A percentile compares a stretch with the other conserved stretches of the same genome.
Conservation (phyloP, 352 stramenopile genomes). For the Phytophthora aleatoria region DNA sequence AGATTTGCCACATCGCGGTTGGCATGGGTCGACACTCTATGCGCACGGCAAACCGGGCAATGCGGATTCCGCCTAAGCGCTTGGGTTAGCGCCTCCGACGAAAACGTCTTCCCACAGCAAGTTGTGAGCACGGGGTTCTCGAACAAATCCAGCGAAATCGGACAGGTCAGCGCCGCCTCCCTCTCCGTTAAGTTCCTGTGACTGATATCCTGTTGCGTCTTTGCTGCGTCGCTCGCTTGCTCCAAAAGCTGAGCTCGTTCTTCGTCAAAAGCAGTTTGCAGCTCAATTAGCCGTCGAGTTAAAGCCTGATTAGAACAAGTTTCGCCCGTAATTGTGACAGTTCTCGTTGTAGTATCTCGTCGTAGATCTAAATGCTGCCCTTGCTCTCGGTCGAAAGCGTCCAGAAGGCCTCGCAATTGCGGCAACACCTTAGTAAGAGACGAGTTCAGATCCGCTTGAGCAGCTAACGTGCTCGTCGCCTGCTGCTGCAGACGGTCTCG, state of each 20-base stretch:
- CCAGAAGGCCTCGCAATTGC: conserved; percentile 14
- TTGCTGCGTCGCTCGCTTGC: conserved; percentile 15
- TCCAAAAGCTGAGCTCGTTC: conserved; percentile 24
- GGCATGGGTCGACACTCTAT: conserved; percentile 8
- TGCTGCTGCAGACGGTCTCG: conserved; percentile 15
- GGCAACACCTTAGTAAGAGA: conserved; percentile 18
- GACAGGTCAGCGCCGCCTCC: conserved; percentile 25
- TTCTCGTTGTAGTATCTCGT: not conserved
- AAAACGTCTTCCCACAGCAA: conserved; percentile 37
- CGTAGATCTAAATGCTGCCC: not conserved
- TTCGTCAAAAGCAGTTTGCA: conserved; percentile 14
- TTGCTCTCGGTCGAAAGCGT: conserved; percentile 24
- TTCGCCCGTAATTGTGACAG: conserved; percentile 1
- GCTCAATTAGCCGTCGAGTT: conserved; percentile 6
- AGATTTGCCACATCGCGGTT: conserved; percentile 27
- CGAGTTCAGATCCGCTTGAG: conserved; percentile 9
- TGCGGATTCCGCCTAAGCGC: conserved; percentile 7
- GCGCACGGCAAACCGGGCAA: conserved; percentile 25
- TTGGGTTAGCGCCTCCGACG: conserved; percentile 14
- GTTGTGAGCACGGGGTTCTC: conserved; percentile 27
- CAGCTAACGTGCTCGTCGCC: not conserved
- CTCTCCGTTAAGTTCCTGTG: conserved; percentile 11
- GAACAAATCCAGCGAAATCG: conserved; percentile 34
- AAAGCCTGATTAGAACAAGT: conserved; percentile 2
- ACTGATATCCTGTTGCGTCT: conserved; percentile 10